Base-by-base conservation (phyloP, 306 rosid genomes). In the Boehmeria nivea region DNA sequence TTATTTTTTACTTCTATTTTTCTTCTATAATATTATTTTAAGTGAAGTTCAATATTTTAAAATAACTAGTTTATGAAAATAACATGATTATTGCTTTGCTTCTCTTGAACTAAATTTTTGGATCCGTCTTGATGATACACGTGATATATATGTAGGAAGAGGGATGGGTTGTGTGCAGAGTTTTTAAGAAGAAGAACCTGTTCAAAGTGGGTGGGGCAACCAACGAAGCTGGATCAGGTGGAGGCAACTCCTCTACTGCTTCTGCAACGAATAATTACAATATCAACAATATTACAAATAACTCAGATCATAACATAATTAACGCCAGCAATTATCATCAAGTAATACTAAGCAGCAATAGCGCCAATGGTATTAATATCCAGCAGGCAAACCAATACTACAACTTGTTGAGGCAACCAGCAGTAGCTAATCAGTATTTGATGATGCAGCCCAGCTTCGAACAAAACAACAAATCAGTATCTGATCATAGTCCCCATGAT, bases 81-180 rank as follows among this genome's bases (percentile, higher is more conserved):
- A 31, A 4, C 9, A 1, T 31, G 3, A 4, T 31, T 31, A 31
- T 31, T 4, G 36, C 5, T 31, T 31, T 31, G 5, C 36, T 31
- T 31, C 36, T 1, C 36, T 31, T n/a, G n/a, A n/a, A n/a, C n/a
- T n/a, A n/a, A n/a, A n/a, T n/a, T n/a, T n/a, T n/a, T n/a, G n/a
- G n/a, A n/a, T n/a, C n/a, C n/a, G n/a, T n/a, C n/a, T n/a, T n/a
- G n/a, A 14, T 40, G 45, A 46, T 45, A 40, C 2, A n/a, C n/a
- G n/a, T 6, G 21, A 45, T 46, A 46, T 33, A 13, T 62, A 51
- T 70, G 67, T n/a, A 89, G 95, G 95, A 90, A 64, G 98, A 91
- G 22, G 96, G 98, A 0, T 91, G 96, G 98, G 98, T 91, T 49
- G 81, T 91, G 15, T 91, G 98, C 43, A 72, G 95, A 67, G 98